Base-by-base conservation (phyloP, 352 stramenopile species). In the Saprolegnia diclina region DNA sequence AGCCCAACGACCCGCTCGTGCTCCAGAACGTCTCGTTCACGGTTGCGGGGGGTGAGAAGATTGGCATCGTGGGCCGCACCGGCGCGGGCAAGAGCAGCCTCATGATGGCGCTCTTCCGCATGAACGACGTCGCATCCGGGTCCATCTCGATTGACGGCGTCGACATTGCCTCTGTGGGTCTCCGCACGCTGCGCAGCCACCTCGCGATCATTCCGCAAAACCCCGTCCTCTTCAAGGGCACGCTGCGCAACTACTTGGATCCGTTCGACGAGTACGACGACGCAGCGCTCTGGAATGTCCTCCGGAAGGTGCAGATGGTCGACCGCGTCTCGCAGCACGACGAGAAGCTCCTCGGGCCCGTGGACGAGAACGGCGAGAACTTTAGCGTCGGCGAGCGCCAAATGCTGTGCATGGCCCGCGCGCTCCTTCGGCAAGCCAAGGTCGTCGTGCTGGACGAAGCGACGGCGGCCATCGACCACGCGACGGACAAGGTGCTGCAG, bases 391-490 rank as follows among this genome's bases (percentile, higher is more conserved):
- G 94, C 13, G 81, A 98, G 76, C 68, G 86, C 35, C 91, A 97
- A 73, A 74, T 98, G 13, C 65, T 99, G n/a, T 97, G 91, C 57
- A 73, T 99, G 46, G 94, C 88, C 50, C 76, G 95, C 32, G 91
- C 93, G 7, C 77, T 98, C 37, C 71, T 98, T 6, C 79, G 85
- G 10, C 84, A 96, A 53, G 88, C 90, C 3, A 92, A 92, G 14
- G 90, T 98, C 29, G 74, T 99, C 14, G 80, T 98, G 26, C 65
- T 99, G 45, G 83, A 91, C 48, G 83, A 91, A 40, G 73, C 78
- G 0, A 90, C 85, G 14, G 83, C 80, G 0, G 78, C 81, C 22
- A 76, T 89, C 21, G 79, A 85, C 29, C 71, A 79, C 63, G 71
- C 77, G 37, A 79, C 71, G 19, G 89, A 97, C 74, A 65, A 77